phyloP scores from a whole-genome alignment of 1,284 basidiomycete genomes.

The Wallemia hederae region DNA sequence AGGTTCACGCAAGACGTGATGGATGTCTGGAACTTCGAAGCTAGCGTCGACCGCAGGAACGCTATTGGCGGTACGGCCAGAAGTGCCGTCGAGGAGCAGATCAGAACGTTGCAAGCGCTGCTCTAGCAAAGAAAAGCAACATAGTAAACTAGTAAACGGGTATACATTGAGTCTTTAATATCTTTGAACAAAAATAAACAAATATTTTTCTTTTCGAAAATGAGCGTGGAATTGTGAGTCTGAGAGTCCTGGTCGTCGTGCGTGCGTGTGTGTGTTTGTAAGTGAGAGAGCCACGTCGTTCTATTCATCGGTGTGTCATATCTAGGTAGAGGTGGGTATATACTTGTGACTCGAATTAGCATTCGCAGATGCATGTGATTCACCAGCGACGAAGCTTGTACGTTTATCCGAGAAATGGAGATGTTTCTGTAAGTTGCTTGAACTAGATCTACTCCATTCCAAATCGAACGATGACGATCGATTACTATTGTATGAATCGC shows the following conservation, averaged over 20 bases:
- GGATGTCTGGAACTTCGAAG: conserved; percentile 67
- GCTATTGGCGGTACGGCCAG: conserved; percentile 74
- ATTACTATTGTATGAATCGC: not conserved
- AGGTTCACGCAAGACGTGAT: conserved; percentile 59
- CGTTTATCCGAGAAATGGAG: not conserved
- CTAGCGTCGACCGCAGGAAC: conserved; percentile 73
- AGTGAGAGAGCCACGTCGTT: no score
- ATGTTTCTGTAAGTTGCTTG: not conserved
- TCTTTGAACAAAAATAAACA: no score
- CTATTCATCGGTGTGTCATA: no score
- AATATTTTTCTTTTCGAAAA: no score
- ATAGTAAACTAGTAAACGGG: no score
- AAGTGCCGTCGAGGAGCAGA: conserved; percentile 58
- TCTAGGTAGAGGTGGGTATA: not conserved
- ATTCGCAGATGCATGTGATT: not conserved
- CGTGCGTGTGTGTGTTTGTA: no score
- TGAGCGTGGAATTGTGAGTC: no score
- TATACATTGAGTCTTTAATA: no score
- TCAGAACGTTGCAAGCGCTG: conserved; percentile 14
- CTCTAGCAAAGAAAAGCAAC: not conserved
- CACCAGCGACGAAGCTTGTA: not conserved
- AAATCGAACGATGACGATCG: not conserved
- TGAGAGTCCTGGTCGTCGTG: no score
- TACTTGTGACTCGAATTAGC: no score
- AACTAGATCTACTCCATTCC: not conserved